These are phyloP conservation scores for Euptelea pleiosperma DNA, from an alignment of 164 flowering plant species.

Conservation along the genomic window DNA sequence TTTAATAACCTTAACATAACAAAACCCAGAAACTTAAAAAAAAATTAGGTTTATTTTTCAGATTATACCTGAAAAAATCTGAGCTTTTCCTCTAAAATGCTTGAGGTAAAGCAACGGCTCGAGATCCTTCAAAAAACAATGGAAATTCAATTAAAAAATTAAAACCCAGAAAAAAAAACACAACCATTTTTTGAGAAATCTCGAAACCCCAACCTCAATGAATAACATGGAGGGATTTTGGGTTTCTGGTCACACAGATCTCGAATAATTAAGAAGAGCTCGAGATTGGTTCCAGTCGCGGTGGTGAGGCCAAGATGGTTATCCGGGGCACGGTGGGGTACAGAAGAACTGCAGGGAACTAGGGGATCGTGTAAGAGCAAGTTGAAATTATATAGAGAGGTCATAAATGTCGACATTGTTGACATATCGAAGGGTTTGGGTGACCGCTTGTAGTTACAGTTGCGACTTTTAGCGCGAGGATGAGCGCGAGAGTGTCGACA, in stretches of 20 bases:
- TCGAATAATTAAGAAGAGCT: neutral
- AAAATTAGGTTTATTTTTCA: neutral
- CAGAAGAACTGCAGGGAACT: neutral
- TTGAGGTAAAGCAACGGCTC: constrained; percentile 23
- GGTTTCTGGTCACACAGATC: neutral
- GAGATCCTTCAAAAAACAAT: constrained; percentile 32
- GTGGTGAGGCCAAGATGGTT: neutral
- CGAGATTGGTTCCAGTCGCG: neutral
- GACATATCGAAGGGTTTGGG: constrained; percentile 7
- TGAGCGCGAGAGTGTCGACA: constrained; percentile 46
- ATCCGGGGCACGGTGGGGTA: too few species aligned
- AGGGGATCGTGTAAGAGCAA: neutral
- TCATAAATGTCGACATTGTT: constrained; percentile 36
- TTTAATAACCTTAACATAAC: constrained; percentile 3
- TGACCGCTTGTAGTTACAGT: neutral
- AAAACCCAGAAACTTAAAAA: neutral
- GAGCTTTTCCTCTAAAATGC: constrained; percentile 20
- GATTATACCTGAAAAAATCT: constrained; percentile 30
- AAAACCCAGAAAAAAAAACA: too few species aligned
- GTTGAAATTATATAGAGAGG: neutral
- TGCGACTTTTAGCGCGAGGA: constrained; percentile 20
- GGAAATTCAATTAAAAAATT: too few species aligned
- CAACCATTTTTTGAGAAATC: too few species aligned
- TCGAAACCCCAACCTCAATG: constrained; percentile 10
- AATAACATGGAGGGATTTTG: constrained; percentile 2